These are phyloP conservation scores for Chlorophyllum brunneum DNA, from an alignment of 768 basidiomycete genomes.

Conservation along the genomic window DNA sequence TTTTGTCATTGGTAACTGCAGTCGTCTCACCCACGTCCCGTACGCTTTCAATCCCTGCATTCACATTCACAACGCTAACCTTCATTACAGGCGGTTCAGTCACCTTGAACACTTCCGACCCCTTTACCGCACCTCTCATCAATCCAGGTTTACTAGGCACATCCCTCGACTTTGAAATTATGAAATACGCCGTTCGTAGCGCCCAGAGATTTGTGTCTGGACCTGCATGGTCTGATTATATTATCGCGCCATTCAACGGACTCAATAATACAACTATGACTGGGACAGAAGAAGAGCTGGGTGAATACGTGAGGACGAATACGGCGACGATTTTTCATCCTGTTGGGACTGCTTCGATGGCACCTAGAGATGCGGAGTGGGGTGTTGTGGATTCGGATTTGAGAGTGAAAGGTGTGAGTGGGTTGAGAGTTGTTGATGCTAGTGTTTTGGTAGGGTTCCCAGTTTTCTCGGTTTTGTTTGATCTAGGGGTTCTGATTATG, in stretches of 20 bases:
- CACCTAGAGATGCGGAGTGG: conserved; percentile 19
- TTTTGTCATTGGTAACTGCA: conserved; percentile 17
- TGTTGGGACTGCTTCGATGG: conserved; percentile 27
- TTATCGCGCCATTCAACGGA: conserved; percentile 17
- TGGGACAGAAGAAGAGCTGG: conserved; percentile 21
- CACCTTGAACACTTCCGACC: conserved; percentile 37
- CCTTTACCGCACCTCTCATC: conserved; percentile 45
- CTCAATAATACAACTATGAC: conserved; percentile 17
- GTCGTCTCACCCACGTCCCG: conserved; percentile 25
- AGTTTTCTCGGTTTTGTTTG: background rate
- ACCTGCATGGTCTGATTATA: conserved; percentile 23
- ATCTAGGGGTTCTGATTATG: background rate
- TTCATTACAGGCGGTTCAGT: conserved; percentile 29
- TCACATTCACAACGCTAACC: background rate
- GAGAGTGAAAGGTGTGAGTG: conserved; percentile 29
- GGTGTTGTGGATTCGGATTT: conserved; percentile 22
- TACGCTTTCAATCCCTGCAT: conserved; percentile 24
- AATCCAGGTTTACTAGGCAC: conserved; percentile 42
- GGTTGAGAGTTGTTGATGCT: conserved; percentile 34
- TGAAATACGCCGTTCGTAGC: conserved; percentile 24
- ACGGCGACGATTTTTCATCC: conserved; percentile 26
- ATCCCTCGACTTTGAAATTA: conserved; percentile 25
- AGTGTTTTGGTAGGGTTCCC: conserved; percentile 20
- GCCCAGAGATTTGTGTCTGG: conserved; percentile 21
- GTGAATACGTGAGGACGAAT: conserved; percentile 20